Evolutionary conservation across 2,329 filamentous ascomycete species (phyloP), one percentile per base, ranked within the genome.

Genomic region (Colletotrichum phormii): DNA sequence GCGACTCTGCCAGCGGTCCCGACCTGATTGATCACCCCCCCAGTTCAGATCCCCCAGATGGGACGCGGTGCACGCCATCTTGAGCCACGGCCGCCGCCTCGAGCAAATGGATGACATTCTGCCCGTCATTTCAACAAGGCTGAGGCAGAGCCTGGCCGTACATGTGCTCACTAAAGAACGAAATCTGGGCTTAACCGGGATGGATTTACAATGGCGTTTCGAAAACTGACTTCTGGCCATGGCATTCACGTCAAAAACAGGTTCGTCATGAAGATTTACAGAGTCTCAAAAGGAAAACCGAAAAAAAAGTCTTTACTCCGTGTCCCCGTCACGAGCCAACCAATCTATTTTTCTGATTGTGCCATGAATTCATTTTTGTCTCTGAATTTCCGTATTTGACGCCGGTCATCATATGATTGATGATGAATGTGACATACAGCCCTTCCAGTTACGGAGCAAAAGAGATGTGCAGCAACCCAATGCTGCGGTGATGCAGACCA

Each of bases 351-450:
- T 62, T 73, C 24, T 75, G 75, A 75, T 71, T 75, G 72, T 78
- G 76, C 76, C 76, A 77, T 75, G 68, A 75, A 83, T 81, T 81
- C 81, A 79, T 80, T 73, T 73, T 81, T 82, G 80, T 81, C 81
- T 87, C 83, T 85, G 84, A 89, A 86, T 89, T 89, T 89, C 88
- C 89, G 85, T 90, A 87, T 89, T 73, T 89, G 89, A 91, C 89
- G 89, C 89, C 89, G 84, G 86, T 88, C 89, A 90, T 89, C 84
- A 72, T 67, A 53, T 55, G 67, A 54, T 79, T 85, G 84, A 86
- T 83, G 84, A 85, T 84, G 84, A 84, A 85, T 88, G 87, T 89
- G 89, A 90, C 89, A 90, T 90, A 91, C 87, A 90, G 88, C 87
- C 85, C 87, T 88, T 87, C 88, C 86, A 84, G 84, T 73, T 86